phyloP scores from a whole-genome alignment of 2,329 filamentous ascomycete genomes.

The Aureobasidium sp. region DNA sequence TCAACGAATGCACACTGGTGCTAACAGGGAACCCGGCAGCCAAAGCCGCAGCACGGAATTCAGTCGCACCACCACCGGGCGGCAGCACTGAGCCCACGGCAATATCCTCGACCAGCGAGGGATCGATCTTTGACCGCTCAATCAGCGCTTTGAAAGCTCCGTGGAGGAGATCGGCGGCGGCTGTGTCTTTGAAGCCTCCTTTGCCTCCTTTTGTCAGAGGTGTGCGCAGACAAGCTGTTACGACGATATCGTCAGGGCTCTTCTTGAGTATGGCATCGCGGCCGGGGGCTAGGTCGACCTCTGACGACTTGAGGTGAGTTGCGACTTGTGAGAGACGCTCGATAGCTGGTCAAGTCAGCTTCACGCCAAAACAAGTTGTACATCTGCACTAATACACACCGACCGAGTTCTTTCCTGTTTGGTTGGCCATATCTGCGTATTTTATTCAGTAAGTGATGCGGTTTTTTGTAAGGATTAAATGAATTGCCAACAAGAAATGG shows the following conservation, averaged over 20 bases:
- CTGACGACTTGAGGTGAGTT: slow-evolving; percentile 42
- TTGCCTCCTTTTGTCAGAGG: slow-evolving; percentile 89
- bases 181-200: slow-evolving; percentile 92
- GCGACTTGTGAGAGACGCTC: slow-evolving; percentile 54
- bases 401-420: slow-evolving; percentile 14
- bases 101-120: slow-evolving; percentile 81
- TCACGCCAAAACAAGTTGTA: background rate
- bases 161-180: slow-evolving; percentile 74
- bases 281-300: slow-evolving; percentile 31
- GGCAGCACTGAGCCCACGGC: slow-evolving; percentile 86
- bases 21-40: slow-evolving; percentile 85
- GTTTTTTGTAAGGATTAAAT: background rate
- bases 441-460: background rate
- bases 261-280: slow-evolving; percentile 43
- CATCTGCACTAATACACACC: background rate
- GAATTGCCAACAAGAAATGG: background rate
- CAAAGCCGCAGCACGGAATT: slow-evolving; percentile 87
- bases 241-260: slow-evolving; percentile 66
- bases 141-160: slow-evolving; percentile 77
- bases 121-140: slow-evolving; percentile 81
- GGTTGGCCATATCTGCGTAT: slow-evolving; percentile 13
- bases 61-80: slow-evolving; percentile 89
- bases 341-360: slow-evolving; percentile 37
- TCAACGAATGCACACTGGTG: slow-evolving; percentile 78
- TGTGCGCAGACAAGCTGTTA: slow-evolving; percentile 86